Evolutionary conservation across 352 stramenopile genomes (phyloP).

Genomic region (Globisporangium abappressorium): DNA sequence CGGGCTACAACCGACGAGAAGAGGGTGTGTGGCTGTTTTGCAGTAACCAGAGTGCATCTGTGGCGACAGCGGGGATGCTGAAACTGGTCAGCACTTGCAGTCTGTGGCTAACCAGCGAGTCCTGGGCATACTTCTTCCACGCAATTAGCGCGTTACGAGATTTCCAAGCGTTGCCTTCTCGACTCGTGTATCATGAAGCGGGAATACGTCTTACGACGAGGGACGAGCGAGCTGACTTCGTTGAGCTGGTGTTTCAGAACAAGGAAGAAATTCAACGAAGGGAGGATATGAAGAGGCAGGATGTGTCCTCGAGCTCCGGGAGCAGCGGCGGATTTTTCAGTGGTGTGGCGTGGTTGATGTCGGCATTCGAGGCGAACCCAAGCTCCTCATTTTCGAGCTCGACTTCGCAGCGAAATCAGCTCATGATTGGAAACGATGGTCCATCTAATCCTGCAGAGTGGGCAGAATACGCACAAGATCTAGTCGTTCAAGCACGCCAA

Average conservation of each 20-base stretch:
- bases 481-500: constrained; percentile 28
- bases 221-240: constrained; percentile 51
- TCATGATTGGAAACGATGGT: constrained; percentile 19
- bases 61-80: constrained; percentile 66
- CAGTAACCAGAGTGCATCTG: constrained; percentile 60
- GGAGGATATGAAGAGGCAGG: constrained; percentile 41
- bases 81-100: constrained; percentile 67
- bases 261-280: constrained; percentile 50
- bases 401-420: constrained; percentile 1
- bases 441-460: constrained; percentile 38
- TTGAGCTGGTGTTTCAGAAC: constrained; percentile 55
- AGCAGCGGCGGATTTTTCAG: constrained; percentile 59
- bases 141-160: constrained; percentile 56
- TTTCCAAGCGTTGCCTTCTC: constrained; percentile 54
- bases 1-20: constrained; percentile 53
- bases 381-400: constrained; percentile 18
- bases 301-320: constrained; percentile 18
- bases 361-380: constrained; percentile 54
- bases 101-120: constrained; percentile 39
- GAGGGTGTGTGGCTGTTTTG: constrained; percentile 64
- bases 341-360: constrained; percentile 69
- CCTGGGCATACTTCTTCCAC: constrained; percentile 70
- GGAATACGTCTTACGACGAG: constrained; percentile 23
- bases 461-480: constrained; percentile 44
- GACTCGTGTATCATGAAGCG: constrained; percentile 31